Conservation (phyloP, 2,329 filamentous ascomycete species). For the Claviceps sp. region DNA sequence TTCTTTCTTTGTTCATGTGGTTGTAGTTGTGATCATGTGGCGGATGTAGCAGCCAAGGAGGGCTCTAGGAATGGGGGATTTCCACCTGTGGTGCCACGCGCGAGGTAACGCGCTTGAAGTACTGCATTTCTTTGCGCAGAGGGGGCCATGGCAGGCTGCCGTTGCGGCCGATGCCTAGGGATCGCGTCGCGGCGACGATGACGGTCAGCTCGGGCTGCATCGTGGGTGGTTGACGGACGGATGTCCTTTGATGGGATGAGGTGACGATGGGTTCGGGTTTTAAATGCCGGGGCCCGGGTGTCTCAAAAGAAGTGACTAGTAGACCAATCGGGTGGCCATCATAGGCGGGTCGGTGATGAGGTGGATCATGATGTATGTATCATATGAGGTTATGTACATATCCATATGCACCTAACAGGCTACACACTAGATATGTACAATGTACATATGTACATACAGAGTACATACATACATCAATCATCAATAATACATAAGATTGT, state of each 20-base stretch:
- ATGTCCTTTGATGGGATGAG: background rate
- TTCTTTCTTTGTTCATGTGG: background rate
- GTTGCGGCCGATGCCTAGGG: constrained; percentile 73
- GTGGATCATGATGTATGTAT: too few relatives aligned
- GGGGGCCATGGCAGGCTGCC: constrained; percentile 81
- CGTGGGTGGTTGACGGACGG: background rate
- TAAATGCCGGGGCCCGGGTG: too few relatives aligned
- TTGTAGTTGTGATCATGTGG: background rate
- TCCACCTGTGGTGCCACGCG: constrained; percentile 35
- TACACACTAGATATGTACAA: too few relatives aligned
- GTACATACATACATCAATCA: too few relatives aligned
- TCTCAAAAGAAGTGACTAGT: too few relatives aligned
- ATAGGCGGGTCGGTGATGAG: too few relatives aligned
- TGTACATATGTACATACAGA: too few relatives aligned
- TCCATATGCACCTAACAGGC: too few relatives aligned
- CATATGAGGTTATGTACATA: too few relatives aligned
- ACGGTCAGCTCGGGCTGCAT: constrained; percentile 58
- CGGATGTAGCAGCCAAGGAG: background rate
- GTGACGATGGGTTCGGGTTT: too few relatives aligned
- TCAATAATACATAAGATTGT: too few relatives aligned
- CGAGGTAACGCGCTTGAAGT: constrained; percentile 84
- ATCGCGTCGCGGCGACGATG: constrained; percentile 83
- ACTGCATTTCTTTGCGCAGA: constrained; percentile 83
- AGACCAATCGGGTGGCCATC: too few relatives aligned
- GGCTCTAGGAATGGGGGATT: background rate